Percentiles rank a stretch among this genome's conserved stretches.
These are phyloP conservation scores for Pholiota adiposa DNA, from an alignment of 1,284 basidiomycete species.

Conservation along the genomic window DNA sequence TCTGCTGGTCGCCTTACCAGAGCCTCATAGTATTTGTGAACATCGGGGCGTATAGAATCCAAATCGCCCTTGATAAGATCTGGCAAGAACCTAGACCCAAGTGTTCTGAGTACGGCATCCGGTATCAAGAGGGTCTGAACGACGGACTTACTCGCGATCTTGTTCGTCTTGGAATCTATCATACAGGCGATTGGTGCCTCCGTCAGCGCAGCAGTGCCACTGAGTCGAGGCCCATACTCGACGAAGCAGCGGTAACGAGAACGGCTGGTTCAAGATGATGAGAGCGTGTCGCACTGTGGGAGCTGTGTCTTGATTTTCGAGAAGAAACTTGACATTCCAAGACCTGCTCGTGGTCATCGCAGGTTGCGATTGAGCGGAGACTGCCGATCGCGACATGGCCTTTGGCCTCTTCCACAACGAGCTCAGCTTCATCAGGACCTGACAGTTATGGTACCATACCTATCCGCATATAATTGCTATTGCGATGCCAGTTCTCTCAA, in stretches of 20 bases:
- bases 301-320: conserved; percentile 6
- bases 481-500: background rate
- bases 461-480: background rate
- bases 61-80: conserved; percentile 93
- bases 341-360: conserved; percentile 25
- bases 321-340: conserved; percentile 39
- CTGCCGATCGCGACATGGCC: background rate
- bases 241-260: conserved; percentile 64
- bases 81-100: conserved; percentile 68
- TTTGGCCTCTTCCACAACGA: background rate
- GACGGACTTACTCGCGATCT: conserved; percentile 28
- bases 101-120: conserved; percentile 6
- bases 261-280: conserved; percentile 90
- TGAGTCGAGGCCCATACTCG: conserved; percentile 71
- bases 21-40: conserved; percentile 68
- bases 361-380: background rate
- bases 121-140: background rate
- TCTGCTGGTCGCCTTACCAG: conserved; percentile 46
- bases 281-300: conserved; percentile 51
- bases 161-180: conserved; percentile 53
- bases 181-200: conserved; percentile 89
- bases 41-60: conserved; percentile 84
- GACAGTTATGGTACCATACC: background rate
- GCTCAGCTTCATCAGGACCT: background rate
- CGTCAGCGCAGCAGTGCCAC: conserved; percentile 87